These are phyloP conservation scores for Penicillium daleae DNA, from an alignment of 495 filamentous ascomycete genomes.

Conservation along the genomic window DNA sequence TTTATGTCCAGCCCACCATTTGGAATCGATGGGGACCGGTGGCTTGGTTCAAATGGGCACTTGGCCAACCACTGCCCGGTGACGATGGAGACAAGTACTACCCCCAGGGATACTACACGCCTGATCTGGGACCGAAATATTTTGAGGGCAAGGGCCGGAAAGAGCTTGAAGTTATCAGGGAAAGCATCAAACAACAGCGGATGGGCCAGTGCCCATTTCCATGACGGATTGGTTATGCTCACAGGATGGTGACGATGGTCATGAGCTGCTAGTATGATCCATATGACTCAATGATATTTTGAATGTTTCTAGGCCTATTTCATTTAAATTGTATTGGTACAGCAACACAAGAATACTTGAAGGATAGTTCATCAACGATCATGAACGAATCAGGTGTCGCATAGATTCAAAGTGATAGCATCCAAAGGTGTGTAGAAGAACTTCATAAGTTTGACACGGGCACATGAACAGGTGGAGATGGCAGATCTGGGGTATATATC, in stretches of 20 bases:
- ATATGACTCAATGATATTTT: neutral
- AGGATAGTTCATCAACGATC: neutral
- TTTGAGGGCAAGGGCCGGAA: conserved; percentile 60
- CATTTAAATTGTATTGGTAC: neutral
- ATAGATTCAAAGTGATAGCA: neutral
- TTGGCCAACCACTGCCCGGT: conserved; percentile 62
- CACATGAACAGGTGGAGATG: conserved; percentile 10
- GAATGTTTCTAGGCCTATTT: neutral
- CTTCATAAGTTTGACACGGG: neutral
- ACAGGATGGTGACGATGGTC: neutral
- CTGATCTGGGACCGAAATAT: conserved; percentile 60
- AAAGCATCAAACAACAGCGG: conserved; percentile 34
- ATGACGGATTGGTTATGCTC: conserved; percentile 9
- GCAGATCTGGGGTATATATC: conserved; percentile 37
- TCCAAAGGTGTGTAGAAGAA: neutral
- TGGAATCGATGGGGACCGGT: conserved; percentile 60
- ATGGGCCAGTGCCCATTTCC: conserved; percentile 54
- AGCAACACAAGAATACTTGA: neutral
- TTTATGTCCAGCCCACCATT: conserved; percentile 61
- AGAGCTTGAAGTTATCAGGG: conserved; percentile 46
- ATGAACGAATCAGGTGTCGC: neutral
- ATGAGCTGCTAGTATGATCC: neutral
- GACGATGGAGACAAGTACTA: conserved; percentile 58
- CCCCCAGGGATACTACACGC: conserved; percentile 60
- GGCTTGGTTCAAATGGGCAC: conserved; percentile 53